Evolutionary conservation across 148 eudicot genomes (phyloP), one percentile per base, ranked within the genome.

Genomic region (Bassia scoparia): DNA sequence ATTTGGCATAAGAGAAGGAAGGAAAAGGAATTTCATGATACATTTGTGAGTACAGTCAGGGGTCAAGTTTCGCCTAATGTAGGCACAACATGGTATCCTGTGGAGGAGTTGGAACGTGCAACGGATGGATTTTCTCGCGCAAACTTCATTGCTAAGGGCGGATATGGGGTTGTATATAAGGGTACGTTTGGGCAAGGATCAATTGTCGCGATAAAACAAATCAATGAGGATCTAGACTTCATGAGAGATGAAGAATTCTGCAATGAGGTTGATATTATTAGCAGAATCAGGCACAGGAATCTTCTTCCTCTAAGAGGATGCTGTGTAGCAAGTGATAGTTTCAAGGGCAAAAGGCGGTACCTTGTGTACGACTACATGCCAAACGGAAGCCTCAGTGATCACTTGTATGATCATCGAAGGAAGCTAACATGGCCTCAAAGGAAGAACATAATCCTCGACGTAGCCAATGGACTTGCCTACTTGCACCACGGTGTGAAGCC

Each of bases 331-430:
- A 86, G 89, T 29, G 87, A 84, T 64, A 10, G 49, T 5, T 17
- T 75, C 1, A 63, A 61, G 20, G 90, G 89, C 13, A 84, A 81
- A 30, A 71, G 81, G 54, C 77, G 90, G 67, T 85, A 75, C 61
- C 83, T 89, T 17, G 88, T 89, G 41, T 89, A 83, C 71, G 90
- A 89, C 53, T 89, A 72, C 86, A 87, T 89, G 90, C 78, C 82
- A 7, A 87, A 86, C 69, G 89, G 90, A 33, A 89, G 87, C 76
- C 83, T 89, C 1, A 67, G 85, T 61, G 87, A 86, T 76, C 84
- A 86, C 54, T 58, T 89, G 3, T 87, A 83, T 58, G 23, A 21
- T 2, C 58, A 71, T 1, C 62, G 37, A 30, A 59, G 27, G 27
- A 74, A 68, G 34, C 52, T 89, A 13, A 77, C 72, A 44, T 89